Percentiles rank a stretch among this genome's conserved stretches.
phyloP scores from a whole-genome alignment of 2,329 filamentous ascomycete genomes.

The Myriosclerotinia duriaeana region DNA sequence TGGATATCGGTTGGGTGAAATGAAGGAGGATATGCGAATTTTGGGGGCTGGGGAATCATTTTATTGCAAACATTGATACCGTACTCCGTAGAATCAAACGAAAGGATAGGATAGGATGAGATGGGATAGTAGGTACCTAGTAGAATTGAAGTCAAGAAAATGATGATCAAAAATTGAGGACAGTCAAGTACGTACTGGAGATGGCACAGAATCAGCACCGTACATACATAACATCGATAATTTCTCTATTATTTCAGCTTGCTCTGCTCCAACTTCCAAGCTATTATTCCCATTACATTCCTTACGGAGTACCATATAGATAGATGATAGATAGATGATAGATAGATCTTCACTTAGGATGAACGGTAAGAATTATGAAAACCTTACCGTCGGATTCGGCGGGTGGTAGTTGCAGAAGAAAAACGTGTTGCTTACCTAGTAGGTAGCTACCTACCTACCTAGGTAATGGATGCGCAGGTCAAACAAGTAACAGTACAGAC shows the following conservation, averaged over 20 bases:
- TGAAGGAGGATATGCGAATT: slow-evolving; percentile 1
- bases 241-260: no score
- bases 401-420: neutral
- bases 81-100: neutral
- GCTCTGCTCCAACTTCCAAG: no score
- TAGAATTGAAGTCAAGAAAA: no score
- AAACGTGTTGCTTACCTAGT: slow-evolving; percentile 7
- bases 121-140: no score
- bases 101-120: neutral
- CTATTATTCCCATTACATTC: no score
- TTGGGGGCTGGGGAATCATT: slow-evolving; percentile 14
- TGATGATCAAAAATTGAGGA: no score
- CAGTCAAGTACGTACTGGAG: no score
- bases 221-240: no score
- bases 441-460: neutral
- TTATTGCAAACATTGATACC: neutral
- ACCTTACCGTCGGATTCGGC: slow-evolving; percentile 1
- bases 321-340: neutral
- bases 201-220: no score
- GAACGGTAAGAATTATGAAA: slow-evolving; percentile 9
- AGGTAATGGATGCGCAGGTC: neutral
- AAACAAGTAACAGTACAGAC: no score
- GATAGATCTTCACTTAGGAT: slow-evolving; percentile 3
- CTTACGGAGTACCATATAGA: no score
- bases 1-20: slow-evolving; percentile 11